A percentile compares a stretch with the other conserved stretches of the same genome.
These are phyloP conservation scores for Ceratocystis eucalypticola DNA, from an alignment of 2,329 filamentous ascomycete species.

Conservation along the genomic window DNA sequence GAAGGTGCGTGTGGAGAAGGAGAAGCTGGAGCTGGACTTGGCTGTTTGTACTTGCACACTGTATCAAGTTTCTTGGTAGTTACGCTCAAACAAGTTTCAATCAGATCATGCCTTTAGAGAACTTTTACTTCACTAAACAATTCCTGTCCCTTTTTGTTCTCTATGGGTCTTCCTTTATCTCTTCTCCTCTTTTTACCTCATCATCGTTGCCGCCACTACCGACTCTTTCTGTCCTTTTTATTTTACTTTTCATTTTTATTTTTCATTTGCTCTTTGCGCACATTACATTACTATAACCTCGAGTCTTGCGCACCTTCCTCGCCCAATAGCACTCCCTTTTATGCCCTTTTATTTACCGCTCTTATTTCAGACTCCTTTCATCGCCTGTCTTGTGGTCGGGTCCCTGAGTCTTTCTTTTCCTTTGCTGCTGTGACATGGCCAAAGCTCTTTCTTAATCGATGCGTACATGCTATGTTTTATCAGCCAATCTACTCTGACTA, in stretches of 20 bases:
- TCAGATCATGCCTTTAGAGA: conserved; percentile 1
- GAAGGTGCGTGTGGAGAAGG: background rate
- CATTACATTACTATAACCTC: background rate
- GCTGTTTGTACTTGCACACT: background rate
- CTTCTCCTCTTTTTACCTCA: background rate
- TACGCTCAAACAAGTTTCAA: conserved; percentile 8
- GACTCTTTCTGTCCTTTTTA: background rate
- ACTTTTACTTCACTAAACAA: background rate
- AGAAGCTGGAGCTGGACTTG: background rate
- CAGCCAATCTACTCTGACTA: background rate
- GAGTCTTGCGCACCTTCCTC: background rate
- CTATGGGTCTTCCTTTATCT: background rate
- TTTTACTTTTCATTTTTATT: background rate
- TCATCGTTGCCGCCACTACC: background rate
- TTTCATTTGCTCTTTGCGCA: background rate
- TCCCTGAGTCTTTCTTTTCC: background rate
- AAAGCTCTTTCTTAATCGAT: background rate
- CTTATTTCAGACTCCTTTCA: background rate
- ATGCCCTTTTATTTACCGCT: background rate
- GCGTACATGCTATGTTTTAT: background rate
- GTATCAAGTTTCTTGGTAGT: conserved; percentile 3
- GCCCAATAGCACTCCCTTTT: background rate
- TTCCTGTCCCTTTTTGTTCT: background rate
- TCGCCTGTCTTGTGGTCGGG: background rate
- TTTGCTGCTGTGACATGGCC: background rate